These are phyloP conservation scores for Lachnellula willkommii DNA, from an alignment of 2,329 filamentous ascomycete species.

Conservation along the genomic window DNA sequence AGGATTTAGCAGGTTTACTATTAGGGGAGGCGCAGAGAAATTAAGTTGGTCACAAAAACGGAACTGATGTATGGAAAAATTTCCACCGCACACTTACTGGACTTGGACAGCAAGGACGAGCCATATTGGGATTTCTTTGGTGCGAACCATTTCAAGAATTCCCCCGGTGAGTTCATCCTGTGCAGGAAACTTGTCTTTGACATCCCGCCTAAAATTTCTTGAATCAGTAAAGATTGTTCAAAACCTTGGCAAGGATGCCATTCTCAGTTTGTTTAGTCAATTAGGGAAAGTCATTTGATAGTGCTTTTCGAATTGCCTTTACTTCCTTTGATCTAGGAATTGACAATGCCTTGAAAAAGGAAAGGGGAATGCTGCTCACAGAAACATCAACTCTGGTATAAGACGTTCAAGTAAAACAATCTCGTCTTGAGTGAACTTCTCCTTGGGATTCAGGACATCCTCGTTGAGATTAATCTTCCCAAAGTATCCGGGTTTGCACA, in stretches of 20 bases:
- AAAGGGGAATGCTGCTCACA: background rate
- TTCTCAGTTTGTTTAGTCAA: too few relatives aligned
- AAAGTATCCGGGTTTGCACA: background rate
- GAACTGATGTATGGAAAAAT: background rate
- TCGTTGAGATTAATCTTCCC: background rate
- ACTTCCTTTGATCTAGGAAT: background rate
- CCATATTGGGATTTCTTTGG: conserved; percentile 5
- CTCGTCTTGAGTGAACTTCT: background rate
- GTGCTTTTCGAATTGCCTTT: too few relatives aligned
- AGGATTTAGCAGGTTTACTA: background rate
- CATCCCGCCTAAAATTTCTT: background rate
- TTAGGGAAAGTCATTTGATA: too few relatives aligned
- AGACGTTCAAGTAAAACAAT: background rate
- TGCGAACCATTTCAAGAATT: background rate
- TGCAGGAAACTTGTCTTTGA: conserved; percentile 1
- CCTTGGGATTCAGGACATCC: background rate
- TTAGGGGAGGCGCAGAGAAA: background rate
- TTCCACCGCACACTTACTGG: background rate
- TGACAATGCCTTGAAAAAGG: background rate
- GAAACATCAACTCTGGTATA: background rate
- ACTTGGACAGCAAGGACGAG: conserved; percentile 5
- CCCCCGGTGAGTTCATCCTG: conserved; percentile 4
- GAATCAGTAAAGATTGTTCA: background rate
- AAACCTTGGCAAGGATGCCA: background rate
- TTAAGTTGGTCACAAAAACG: background rate